phyloP scores from a whole-genome alignment of 345 rosid genomes.

The Murraya koenigii region DNA sequence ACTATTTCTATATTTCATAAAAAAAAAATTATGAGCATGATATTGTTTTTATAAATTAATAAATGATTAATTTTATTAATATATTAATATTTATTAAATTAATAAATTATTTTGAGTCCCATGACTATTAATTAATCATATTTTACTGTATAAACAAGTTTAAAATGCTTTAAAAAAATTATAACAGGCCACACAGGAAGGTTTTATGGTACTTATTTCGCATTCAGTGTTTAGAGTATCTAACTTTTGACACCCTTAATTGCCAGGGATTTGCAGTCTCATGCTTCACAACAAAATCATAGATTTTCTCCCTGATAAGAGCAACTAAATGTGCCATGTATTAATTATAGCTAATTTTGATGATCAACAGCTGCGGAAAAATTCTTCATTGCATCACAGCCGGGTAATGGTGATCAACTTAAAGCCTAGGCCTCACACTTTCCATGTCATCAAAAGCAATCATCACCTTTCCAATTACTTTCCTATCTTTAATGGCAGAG shows the following conservation, averaged over 20 bases:
- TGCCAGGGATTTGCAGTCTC: not conserved
- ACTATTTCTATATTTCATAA: too few species aligned
- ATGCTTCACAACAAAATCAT: not conserved
- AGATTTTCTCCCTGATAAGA: not conserved
- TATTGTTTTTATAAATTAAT: too few species aligned
- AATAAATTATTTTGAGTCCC: too few species aligned
- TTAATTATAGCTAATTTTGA: not conserved
- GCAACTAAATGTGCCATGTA: not conserved
- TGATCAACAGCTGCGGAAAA: not conserved
- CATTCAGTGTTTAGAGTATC: not conserved
- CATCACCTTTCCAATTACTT: slow-evolving; percentile 91
- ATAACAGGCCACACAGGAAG: not conserved
- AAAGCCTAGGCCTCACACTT: slow-evolving; percentile 58
- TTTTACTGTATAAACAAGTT: too few species aligned
- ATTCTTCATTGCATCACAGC: not conserved
- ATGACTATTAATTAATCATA: too few species aligned
- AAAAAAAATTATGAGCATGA: too few species aligned
- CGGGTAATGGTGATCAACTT: slow-evolving; percentile 8
- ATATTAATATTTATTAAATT: too few species aligned
- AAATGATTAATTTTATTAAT: too few species aligned
- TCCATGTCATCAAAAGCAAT: slow-evolving; percentile 44
- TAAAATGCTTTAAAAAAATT: not conserved
- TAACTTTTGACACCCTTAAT: not conserved
- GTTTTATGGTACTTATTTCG: not conserved
- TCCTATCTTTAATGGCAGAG: slow-evolving; percentile 73